A percentile compares a stretch with the other conserved stretches of the same genome.
phyloP scores from a whole-genome alignment of 352 stramenopile species.

The Halophytophthora polymorphica region DNA sequence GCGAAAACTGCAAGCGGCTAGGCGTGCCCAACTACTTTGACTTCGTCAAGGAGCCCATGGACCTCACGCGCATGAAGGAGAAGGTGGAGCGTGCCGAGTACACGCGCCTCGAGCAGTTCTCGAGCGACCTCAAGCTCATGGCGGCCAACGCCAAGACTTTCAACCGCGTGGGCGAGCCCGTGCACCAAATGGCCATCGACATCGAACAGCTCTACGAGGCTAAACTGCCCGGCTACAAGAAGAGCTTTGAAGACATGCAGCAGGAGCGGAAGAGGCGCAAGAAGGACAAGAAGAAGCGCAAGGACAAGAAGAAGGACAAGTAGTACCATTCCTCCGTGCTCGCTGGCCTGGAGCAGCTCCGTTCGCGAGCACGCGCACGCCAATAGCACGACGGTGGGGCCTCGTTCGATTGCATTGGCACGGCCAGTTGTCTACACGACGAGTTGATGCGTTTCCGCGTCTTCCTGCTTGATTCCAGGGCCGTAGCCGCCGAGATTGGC shows the following conservation, averaged over 20 bases:
- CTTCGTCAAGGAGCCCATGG: slow-evolving; percentile 78
- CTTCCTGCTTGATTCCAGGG: slow-evolving; percentile 8
- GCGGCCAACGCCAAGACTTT: slow-evolving; percentile 83
- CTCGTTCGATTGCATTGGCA: slow-evolving; percentile 2
- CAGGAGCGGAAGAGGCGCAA: slow-evolving; percentile 85
- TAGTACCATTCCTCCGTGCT: slow-evolving; percentile 7
- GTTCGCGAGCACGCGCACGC: no score
- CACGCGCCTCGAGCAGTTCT: slow-evolving; percentile 73
- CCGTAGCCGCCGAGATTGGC: slow-evolving; percentile 17
- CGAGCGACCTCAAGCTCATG: slow-evolving; percentile 74
- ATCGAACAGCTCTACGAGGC: slow-evolving; percentile 72
- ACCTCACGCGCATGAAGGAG: slow-evolving; percentile 82
- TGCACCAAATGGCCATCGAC: slow-evolving; percentile 83
- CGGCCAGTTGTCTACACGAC: slow-evolving; percentile 20
- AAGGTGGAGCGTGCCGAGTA: slow-evolving; percentile 79
- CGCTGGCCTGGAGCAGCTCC: no score
- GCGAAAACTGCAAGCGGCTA: slow-evolving; percentile 81
- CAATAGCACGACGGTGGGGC: no score
- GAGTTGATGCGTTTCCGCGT: slow-evolving; percentile 38
- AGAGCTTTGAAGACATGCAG: slow-evolving; percentile 76
- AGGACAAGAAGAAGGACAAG: slow-evolving; percentile 89
- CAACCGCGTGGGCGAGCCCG: slow-evolving; percentile 75
- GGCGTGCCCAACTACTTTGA: slow-evolving; percentile 87
- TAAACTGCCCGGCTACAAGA: slow-evolving; percentile 60
- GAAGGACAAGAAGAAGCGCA: slow-evolving; percentile 89